Evolutionary conservation across 2,329 filamentous ascomycete genomes (phyloP).

Genomic region (Teratosphaeria zuluensis): DNA sequence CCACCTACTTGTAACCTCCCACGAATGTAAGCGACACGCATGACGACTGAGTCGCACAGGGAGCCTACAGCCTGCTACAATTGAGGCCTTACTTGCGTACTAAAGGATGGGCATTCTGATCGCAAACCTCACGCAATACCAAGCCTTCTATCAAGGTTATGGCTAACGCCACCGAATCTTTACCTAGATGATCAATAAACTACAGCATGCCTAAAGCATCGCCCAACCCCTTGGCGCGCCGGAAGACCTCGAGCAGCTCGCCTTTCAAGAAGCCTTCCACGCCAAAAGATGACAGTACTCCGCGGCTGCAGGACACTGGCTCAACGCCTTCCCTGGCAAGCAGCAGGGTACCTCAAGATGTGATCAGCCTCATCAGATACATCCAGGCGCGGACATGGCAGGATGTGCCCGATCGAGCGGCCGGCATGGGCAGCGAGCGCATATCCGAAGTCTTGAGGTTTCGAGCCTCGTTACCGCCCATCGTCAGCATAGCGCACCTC

Average conservation of each 20-base stretch:
- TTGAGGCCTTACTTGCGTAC: not conserved
- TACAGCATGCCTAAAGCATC: slow-evolving; percentile 5
- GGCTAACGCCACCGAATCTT: not conserved
- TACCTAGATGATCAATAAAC: not conserved
- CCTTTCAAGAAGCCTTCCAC: slow-evolving; percentile 28
- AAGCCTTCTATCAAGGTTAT: not conserved
- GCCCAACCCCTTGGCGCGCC: slow-evolving; percentile 24
- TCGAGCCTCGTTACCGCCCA: slow-evolving; percentile 48
- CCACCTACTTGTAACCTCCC: not conserved
- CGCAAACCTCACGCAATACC: not conserved
- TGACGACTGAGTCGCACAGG: not conserved
- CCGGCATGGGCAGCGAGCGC: slow-evolving; percentile 55
- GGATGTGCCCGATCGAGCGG: slow-evolving; percentile 46
- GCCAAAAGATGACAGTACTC: slow-evolving; percentile 19
- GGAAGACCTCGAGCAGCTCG: slow-evolving; percentile 25
- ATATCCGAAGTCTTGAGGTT: slow-evolving; percentile 56
- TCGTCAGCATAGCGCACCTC: slow-evolving; percentile 58
- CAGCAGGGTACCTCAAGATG: slow-evolving; percentile 53
- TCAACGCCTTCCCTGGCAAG: slow-evolving; percentile 48
- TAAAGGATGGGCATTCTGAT: not conserved
- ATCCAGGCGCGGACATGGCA: slow-evolving; percentile 55
- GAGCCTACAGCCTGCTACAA: not conserved
- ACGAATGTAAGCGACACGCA: not conserved
- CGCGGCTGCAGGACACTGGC: slow-evolving; percentile 50
- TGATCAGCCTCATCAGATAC: slow-evolving; percentile 41